Percentiles rank a stretch among this genome's conserved stretches.
These are phyloP conservation scores for Paracamarosporium sp. DNA, from an alignment of 2,329 filamentous ascomycete species.

Conservation along the genomic window DNA sequence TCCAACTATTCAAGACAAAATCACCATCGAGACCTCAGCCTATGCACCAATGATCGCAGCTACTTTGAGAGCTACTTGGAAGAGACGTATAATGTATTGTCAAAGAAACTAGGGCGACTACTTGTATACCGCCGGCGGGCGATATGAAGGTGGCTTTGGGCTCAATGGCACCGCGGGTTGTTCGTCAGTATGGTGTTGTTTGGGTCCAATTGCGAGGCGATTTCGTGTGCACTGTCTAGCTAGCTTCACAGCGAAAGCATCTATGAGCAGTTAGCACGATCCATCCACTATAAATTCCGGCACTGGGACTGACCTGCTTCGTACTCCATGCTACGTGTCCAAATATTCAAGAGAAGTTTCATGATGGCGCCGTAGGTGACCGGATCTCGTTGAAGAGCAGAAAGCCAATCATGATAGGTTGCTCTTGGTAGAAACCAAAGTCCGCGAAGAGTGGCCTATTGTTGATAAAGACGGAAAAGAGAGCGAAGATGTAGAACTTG, in stretches of 20 bases:
- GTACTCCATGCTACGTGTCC: constrained; percentile 95
- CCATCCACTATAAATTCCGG: not conserved
- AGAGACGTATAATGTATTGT: too few species aligned
- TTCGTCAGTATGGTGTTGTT: too few species aligned
- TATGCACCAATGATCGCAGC: too few species aligned
- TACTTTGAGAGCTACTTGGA: too few species aligned
- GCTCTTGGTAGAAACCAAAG: constrained; percentile 84
- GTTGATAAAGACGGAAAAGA: constrained; percentile 98
- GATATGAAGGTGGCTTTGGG: too few species aligned
- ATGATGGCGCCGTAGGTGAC: constrained; percentile 88
- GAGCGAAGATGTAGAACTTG: constrained; percentile 93
- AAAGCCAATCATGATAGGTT: constrained; percentile 96
- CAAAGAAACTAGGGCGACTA: too few species aligned
- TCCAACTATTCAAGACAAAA: too few species aligned
- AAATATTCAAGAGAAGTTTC: constrained; percentile 93
- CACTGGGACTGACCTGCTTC: constrained; percentile 70
- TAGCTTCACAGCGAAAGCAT: constrained; percentile 83
- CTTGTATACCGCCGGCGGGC: too few species aligned
- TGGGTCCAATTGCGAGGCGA: too few species aligned
- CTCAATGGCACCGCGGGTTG: too few species aligned
- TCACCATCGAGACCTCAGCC: too few species aligned
- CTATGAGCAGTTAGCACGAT: constrained; percentile 48
- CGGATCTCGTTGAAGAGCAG: constrained; percentile 97
- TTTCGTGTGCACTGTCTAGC: too few species aligned
- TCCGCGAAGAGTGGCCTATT: constrained; percentile 88